phyloP scores from a whole-genome alignment of 441 rosid genomes.

The Arabidopsis lyrata region DNA sequence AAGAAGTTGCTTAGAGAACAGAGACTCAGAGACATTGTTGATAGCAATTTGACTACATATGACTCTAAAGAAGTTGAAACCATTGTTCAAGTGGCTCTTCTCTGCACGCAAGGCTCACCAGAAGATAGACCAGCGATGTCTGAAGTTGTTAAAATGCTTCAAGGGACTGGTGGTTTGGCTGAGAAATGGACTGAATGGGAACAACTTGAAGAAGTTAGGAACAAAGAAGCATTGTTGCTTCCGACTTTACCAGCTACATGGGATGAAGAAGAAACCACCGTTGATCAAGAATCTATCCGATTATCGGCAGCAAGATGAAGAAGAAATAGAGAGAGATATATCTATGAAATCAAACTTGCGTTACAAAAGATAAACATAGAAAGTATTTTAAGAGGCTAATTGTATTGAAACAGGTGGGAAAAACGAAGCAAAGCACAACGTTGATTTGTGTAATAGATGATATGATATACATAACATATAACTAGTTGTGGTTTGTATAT shows the following conservation, averaged over 20 bases:
- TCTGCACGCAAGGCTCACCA: constrained; percentile 78
- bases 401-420: constrained; percentile 35
- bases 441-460: constrained; percentile 36
- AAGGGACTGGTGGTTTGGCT: constrained; percentile 71
- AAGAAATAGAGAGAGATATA: not conserved
- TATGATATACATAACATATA: constrained; percentile 13
- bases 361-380: constrained; percentile 27
- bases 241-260: constrained; percentile 65
- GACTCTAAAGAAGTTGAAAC: constrained; percentile 76
- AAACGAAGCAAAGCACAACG: constrained; percentile 29
- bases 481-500: constrained; percentile 25
- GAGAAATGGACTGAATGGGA: constrained; percentile 90
- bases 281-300: constrained; percentile 82
- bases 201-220: constrained; percentile 68
- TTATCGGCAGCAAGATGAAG: constrained; percentile 75
- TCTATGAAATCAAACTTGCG: constrained; percentile 20
- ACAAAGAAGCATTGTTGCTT: constrained; percentile 54
- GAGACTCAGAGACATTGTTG: constrained; percentile 81
- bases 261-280: constrained; percentile 74
- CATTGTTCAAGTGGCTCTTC: constrained; percentile 77
- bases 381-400: constrained; percentile 27
- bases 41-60: constrained; percentile 59
- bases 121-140: constrained; percentile 84
- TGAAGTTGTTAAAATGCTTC: constrained; percentile 81
- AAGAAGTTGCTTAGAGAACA: constrained; percentile 76